A percentile compares a stretch with the other conserved stretches of the same genome.
Evolutionary conservation across 2,329 filamentous ascomycete species (phyloP).

Genomic region (Thermothelomyces thermophilus): DNA sequence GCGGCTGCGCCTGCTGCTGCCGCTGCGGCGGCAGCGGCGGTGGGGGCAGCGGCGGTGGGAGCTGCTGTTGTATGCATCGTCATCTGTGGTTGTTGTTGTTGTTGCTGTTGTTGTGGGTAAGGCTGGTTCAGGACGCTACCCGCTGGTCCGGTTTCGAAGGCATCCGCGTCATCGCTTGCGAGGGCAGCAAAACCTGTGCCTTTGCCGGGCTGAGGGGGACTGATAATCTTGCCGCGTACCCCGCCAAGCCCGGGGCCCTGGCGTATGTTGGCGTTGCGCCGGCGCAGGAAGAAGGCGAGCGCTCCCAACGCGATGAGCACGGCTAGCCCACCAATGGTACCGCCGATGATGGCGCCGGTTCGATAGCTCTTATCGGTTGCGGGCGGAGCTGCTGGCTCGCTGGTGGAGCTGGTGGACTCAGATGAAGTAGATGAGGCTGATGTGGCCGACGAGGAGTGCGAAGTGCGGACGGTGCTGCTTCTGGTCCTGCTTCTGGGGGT

Average conservation of each 20-base stretch:
- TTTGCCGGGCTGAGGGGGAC: slow-evolving; percentile 26
- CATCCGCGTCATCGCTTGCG: slow-evolving; percentile 31
- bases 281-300: slow-evolving; percentile 39
- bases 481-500: slow-evolving; percentile 19
- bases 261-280: slow-evolving; percentile 37
- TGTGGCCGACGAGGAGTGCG: slow-evolving; percentile 4
- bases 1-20: background rate
- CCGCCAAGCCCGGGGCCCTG: slow-evolving; percentile 35
- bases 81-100: background rate
- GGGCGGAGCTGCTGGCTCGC: slow-evolving; percentile 9
- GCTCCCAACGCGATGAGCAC: slow-evolving; percentile 38
- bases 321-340: slow-evolving; percentile 46
- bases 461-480: slow-evolving; percentile 6
- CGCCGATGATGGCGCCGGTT: slow-evolving; percentile 49
- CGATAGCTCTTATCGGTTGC: slow-evolving; percentile 24
- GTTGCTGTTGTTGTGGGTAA: background rate
- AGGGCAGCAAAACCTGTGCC: slow-evolving; percentile 36
- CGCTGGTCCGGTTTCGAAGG: slow-evolving; percentile 26
- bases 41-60: too few relatives aligned
- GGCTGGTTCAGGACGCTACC: slow-evolving; percentile 3
- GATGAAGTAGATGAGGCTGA: slow-evolving; percentile 14
- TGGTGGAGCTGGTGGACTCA: background rate
- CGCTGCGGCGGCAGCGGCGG: background rate
- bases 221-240: slow-evolving; percentile 35
- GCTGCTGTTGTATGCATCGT: background rate